Conservation (phyloP, 2,329 filamentous ascomycete species). For the Ceratocystis destructans region DNA sequence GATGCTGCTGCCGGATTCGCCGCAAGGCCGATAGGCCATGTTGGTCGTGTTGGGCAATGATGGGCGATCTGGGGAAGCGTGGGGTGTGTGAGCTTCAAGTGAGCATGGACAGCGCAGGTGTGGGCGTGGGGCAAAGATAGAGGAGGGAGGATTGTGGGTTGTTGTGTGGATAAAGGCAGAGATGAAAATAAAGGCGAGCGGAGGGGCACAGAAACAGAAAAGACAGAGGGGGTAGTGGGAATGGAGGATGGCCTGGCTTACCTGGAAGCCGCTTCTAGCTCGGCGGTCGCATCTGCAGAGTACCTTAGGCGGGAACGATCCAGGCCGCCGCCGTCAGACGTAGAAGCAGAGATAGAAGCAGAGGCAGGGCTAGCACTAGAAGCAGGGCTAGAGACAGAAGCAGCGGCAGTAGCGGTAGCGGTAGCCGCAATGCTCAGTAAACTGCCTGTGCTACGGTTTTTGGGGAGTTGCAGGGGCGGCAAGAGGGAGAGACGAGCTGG, state of each 20-base stretch:
- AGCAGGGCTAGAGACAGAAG: neutral
- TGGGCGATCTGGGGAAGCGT: conserved; percentile 49
- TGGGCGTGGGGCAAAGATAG: neutral
- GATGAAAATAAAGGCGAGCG: neutral
- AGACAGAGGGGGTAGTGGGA: neutral
- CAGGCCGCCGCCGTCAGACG: neutral
- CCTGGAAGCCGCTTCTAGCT: conserved; percentile 15
- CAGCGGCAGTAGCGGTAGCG: too few species aligned
- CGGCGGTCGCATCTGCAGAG: conserved; percentile 15
- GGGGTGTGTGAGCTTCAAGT: neutral
- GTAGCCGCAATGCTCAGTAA: conserved; percentile 10
- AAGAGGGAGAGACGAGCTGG: conserved; percentile 3
- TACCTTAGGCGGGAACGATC: conserved; percentile 15
- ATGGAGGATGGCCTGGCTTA: neutral
- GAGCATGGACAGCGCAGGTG: neutral
- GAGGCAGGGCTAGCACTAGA: neutral
- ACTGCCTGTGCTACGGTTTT: conserved; percentile 19
- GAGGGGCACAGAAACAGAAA: neutral
- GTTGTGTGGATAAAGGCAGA: neutral
- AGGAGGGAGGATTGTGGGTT: neutral
- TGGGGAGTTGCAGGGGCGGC: conserved; percentile 10
- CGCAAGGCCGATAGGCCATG: conserved; percentile 74
- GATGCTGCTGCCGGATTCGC: conserved; percentile 79
- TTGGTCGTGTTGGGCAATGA: conserved; percentile 77
- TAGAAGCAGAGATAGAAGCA: neutral